phyloP scores from a whole-genome alignment of 2,329 filamentous ascomycete genomes.

The Aspergillus caelatus region DNA sequence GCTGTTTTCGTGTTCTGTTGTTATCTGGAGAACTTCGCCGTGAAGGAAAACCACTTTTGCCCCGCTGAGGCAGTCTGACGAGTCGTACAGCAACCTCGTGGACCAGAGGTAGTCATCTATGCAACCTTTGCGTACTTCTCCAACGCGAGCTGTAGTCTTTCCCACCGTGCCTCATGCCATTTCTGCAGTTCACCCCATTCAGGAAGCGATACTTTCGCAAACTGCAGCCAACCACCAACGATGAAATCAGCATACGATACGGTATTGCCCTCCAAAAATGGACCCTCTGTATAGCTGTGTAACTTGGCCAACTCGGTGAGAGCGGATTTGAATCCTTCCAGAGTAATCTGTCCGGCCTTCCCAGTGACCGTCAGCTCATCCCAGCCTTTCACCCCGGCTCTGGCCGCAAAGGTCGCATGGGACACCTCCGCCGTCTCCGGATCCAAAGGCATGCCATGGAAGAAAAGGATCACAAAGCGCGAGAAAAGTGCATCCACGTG shows the following conservation, averaged over 20 bases:
- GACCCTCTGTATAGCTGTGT: background rate
- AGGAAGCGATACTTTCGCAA: conserved; percentile 7
- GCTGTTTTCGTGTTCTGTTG: too few relatives aligned
- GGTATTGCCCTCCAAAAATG: background rate
- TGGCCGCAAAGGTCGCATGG: conserved; percentile 6
- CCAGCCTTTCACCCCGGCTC: conserved; percentile 9
- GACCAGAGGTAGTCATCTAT: background rate
- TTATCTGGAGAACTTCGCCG: too few relatives aligned
- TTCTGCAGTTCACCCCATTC: conserved; percentile 13
- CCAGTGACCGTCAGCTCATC: background rate
- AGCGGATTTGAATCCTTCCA: background rate
- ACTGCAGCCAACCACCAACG: conserved; percentile 5
- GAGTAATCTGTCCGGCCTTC: background rate
- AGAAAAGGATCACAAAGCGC: background rate
- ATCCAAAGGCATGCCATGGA: conserved; percentile 13
- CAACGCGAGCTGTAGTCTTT: conserved; percentile 10
- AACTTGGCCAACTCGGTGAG: background rate
- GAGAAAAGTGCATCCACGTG: conserved; percentile 16
- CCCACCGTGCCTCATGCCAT: conserved; percentile 14
- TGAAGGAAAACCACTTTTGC: too few relatives aligned
- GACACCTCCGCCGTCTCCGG: conserved; percentile 13
- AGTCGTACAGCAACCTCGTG: background rate
- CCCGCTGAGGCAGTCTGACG: too few relatives aligned
- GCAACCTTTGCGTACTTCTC: conserved; percentile 11
- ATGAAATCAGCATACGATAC: conserved; percentile 9